Percentiles rank a stretch among this genome's conserved stretches.
These are phyloP conservation scores for Aureobasidium sp. DNA, from an alignment of 2,329 filamentous ascomycete species.

Conservation along the genomic window DNA sequence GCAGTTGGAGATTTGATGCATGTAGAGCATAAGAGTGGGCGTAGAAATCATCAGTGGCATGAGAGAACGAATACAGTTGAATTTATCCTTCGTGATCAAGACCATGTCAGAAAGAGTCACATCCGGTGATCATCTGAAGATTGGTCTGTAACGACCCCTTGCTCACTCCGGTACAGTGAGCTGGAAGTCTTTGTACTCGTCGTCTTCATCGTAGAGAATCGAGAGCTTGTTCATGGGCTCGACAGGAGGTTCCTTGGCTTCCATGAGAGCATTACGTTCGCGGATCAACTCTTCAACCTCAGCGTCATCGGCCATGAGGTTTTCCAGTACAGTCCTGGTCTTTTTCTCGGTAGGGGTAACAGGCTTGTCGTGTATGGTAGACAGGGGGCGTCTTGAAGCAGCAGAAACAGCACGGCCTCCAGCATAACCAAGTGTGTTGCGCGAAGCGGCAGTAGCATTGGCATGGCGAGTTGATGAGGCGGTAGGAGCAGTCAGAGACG, in stretches of 20 bases:
- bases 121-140: too few relatives aligned
- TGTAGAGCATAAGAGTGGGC: not conserved
- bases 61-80: not conserved
- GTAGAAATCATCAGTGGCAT: conserved; percentile 10
- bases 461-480: conserved; percentile 40
- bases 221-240: conserved; percentile 15
- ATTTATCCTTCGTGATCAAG: not conserved
- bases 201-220: conserved; percentile 19
- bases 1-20: not conserved
- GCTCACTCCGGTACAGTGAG: conserved; percentile 13
- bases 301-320: conserved; percentile 6
- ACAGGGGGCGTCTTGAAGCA: conserved; percentile 27
- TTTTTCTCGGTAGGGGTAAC: conserved; percentile 16
- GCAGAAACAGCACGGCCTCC: conserved; percentile 58
- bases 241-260: not conserved
- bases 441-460: conserved; percentile 60
- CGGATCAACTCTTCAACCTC: conserved; percentile 22
- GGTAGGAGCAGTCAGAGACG: conserved; percentile 27
- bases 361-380: conserved; percentile 13
- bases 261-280: not conserved
- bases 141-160: not conserved
- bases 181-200: conserved; percentile 20
- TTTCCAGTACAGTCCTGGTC: conserved; percentile 8
- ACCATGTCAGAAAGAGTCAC: not conserved
- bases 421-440: conserved; percentile 77